Evolutionary conservation across 169 alveolate genomes (phyloP).

Genomic region (Eimeria tenella): DNA sequence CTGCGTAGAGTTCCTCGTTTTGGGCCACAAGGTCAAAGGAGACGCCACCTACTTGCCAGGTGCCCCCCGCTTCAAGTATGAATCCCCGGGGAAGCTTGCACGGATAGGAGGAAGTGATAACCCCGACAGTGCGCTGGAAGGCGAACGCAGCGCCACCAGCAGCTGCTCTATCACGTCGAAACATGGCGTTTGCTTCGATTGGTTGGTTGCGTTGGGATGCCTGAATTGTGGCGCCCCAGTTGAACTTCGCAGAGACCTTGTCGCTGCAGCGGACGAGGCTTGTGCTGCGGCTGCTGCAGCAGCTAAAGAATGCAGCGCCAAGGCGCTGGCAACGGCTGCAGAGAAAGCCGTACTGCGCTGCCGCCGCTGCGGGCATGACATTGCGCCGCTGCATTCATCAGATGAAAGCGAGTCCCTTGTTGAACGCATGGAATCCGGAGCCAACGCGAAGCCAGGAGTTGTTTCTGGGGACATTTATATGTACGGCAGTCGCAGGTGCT

Average conservation of each 20-base stretch:
- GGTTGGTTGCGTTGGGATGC: constrained; percentile 77
- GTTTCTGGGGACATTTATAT: constrained; percentile 39
- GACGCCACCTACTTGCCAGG: constrained; percentile 40
- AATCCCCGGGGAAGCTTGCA: constrained; percentile 10
- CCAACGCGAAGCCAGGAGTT: background rate
- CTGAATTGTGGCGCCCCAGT: constrained; percentile 74
- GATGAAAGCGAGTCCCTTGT: constrained; percentile 65
- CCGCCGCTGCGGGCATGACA: constrained; percentile 60
- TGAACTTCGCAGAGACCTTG: constrained; percentile 17
- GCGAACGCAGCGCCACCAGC: background rate
- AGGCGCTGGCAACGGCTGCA: background rate
- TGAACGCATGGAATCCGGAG: constrained; percentile 31
- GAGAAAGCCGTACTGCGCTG: constrained; percentile 27
- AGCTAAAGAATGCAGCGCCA: background rate
- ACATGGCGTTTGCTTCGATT: constrained; percentile 54
- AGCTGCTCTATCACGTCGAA: constrained; percentile 9
- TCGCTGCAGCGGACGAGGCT: constrained; percentile 15
- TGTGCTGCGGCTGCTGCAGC: background rate
- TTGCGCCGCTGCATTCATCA: constrained; percentile 61
- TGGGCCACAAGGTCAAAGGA: constrained; percentile 30
- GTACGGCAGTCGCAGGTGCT: constrained; percentile 63
- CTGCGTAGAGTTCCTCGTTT: constrained; percentile 66
- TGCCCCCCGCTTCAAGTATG: constrained; percentile 23
- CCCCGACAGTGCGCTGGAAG: background rate
- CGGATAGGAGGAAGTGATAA: background rate